phyloP scores from a whole-genome alignment of 306 rosid genomes.

The Acmispon strigosus region DNA sequence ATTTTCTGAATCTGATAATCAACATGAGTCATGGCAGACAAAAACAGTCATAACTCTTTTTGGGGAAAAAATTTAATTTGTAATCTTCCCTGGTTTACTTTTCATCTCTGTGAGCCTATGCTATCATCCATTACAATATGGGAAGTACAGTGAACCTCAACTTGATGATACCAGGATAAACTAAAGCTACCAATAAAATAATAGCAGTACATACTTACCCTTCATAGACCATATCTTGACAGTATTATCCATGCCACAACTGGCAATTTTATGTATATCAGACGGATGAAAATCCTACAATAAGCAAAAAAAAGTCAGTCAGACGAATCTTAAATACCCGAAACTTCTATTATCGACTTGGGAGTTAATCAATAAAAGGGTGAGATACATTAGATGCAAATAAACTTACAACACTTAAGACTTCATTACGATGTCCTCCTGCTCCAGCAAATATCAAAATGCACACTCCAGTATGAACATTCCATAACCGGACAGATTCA shows the following conservation, averaged over 20 bases:
- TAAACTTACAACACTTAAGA: conserved; percentile 81
- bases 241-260: conserved; percentile 98
- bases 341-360: neutral
- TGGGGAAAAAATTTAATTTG: neutral
- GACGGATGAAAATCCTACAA: conserved; percentile 88
- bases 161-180: neutral
- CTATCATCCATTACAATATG: neutral
- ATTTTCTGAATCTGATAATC: neutral
- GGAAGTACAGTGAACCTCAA: neutral
- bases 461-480: conserved; percentile 85
- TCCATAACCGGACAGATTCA: conserved; percentile 97
- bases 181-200: neutral
- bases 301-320: conserved; percentile 18
- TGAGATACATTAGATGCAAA: conserved; percentile 1
- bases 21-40: neutral
- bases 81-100: neutral
- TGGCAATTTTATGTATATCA: conserved; percentile 72
- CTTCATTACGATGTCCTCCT: conserved; percentile 97
- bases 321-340: neutral
- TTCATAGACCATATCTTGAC: conserved; percentile 98
- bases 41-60: neutral
- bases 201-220: conserved; percentile 38
- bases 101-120: neutral
- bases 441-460: conserved; percentile 92
- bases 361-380: neutral